Base-by-base conservation (phyloP, 2,329 filamentous ascomycete genomes). In the Chaetomium olivaceum region DNA sequence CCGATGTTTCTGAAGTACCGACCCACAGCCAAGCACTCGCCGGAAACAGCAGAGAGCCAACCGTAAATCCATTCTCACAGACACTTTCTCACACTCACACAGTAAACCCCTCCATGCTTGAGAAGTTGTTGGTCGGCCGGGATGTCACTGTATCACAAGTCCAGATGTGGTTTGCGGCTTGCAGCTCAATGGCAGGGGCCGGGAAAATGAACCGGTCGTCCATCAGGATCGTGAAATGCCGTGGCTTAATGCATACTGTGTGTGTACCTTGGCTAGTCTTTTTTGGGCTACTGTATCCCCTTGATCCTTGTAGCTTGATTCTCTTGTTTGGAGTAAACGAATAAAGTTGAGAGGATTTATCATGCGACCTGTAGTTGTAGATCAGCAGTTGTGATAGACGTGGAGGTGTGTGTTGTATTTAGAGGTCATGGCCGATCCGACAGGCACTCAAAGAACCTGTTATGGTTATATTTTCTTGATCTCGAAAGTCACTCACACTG, bases 121-220 rank as follows among this genome's bases (percentile, higher is more conserved):
- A 48, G 46, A n/a, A 43, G 39, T 43, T 48, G 46, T 21, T 48
- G 46, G 46, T 48, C 21, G 46, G 7, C 8, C 46, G 19, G 46
- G 46, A 48, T 48, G 46, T 12, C 9, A 23, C 23, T 52, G 25
- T 52, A 25, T 52, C 50, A 52, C 21, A 52, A 52, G 6, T 23
- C 46, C n/a, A 21, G 23, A 25, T 27, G 16, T 12, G 51, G 23
- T 27, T 54, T 27, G 25, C 23, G 51, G 23, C 51, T 31, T 27
- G 25, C 50, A 54, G 51, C 25, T 54, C 51, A 54, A 54, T 31
- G 51, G 31, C 51, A 54, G 51, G 51, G 51, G 51, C 25, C 25
- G 51, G 51, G 51, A 27, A 54, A 27, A 19, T 31, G 51, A 54
- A 31, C 27, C 14, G 36, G 36, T 39, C 19, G 36, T 39, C 36